Evolutionary conservation across 2,329 filamentous ascomycete genomes (phyloP), one percentile per base, ranked within the genome.

Genomic region (Thermothelomyces thermophilus): DNA sequence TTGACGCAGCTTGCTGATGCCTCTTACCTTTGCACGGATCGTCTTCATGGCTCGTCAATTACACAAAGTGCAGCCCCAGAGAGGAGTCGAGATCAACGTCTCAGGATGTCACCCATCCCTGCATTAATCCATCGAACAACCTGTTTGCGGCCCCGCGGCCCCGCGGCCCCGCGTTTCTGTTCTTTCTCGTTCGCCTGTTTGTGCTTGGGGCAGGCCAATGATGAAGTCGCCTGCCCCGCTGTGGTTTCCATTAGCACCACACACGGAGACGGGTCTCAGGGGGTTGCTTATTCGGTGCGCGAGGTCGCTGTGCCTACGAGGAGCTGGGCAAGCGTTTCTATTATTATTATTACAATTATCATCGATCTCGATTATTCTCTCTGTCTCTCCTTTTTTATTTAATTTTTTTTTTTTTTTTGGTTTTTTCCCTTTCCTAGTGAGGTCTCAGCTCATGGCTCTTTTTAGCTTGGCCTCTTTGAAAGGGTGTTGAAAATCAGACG

Each of bases 41-140:
- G 24, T 5, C 5, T 26, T 26, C 24, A n/a, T n/a, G n/a, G n/a
- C n/a, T n/a, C n/a, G n/a, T n/a, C n/a, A n/a, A n/a, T n/a, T n/a
- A n/a, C n/a, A n/a, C n/a, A 26, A 26, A 9, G 24, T 26, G 24
- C 24, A 26, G n/a, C n/a, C n/a, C n/a, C n/a, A n/a, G 9, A 26
- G 9, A 14, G 39, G 17, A 41, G 20, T 41, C 42, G 19, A 24
- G 24, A 8, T 24, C 20, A 17, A 20, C 28, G 13, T 31, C 13
- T 8, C 19, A 20, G 17, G 46, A n/a, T 43, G 46, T 26, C 16
- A 42, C 46, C 41, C 7, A 28, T 28, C 16, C 48, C 37, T 50
- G 48, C 48, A 41, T 36, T 36, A 31, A 33, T 30, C 48, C 48
- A 36, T 46, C 48, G 19, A 35, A 14, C 9, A 41, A 33, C 42